phyloP scores from a whole-genome alignment of 1,139 yeast species.

The Pichia sp. region DNA sequence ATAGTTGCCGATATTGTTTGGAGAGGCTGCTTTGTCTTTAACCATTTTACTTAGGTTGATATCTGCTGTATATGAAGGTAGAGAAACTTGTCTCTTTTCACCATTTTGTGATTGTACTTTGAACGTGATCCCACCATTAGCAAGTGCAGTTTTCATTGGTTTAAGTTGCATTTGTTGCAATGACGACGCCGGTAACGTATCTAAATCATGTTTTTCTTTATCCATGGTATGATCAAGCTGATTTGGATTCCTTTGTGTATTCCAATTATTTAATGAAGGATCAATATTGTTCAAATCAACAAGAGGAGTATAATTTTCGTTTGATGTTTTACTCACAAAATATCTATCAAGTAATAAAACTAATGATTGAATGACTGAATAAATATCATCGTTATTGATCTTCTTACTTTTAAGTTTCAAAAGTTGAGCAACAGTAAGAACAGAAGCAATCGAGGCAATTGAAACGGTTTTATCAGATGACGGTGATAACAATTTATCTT shows the following conservation, averaged over 20 bases:
- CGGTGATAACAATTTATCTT: conserved; percentile 10
- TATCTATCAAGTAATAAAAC: conserved; percentile 21
- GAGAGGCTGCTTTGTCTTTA: not conserved
- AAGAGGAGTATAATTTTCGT: not conserved
- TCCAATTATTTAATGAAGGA: not conserved
- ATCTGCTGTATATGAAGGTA: conserved; percentile 1
- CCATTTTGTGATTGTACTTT: conserved; percentile 6
- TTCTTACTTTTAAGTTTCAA: not conserved
- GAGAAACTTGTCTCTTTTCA: not conserved
- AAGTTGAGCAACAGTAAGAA: conserved; percentile 31
- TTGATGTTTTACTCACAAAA: conserved; percentile 2
- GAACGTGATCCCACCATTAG: conserved; percentile 5
- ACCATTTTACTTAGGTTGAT: conserved; percentile 1
- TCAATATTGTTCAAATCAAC: not conserved
- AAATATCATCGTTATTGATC: conserved; percentile 5
- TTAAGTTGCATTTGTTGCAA: not conserved
- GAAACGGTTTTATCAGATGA: conserved; percentile 27
- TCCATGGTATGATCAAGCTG: not conserved
- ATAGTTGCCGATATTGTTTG: not conserved
- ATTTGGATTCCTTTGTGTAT: not conserved
- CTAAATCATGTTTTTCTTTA: not conserved
- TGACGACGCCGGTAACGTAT: not conserved
- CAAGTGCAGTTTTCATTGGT: conserved; percentile 9
- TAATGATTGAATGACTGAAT: conserved; percentile 19
- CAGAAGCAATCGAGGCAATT: conserved; percentile 38